Base-by-base conservation (phyloP, 345 rosid genomes). In the Odontarrhena argentea region DNA sequence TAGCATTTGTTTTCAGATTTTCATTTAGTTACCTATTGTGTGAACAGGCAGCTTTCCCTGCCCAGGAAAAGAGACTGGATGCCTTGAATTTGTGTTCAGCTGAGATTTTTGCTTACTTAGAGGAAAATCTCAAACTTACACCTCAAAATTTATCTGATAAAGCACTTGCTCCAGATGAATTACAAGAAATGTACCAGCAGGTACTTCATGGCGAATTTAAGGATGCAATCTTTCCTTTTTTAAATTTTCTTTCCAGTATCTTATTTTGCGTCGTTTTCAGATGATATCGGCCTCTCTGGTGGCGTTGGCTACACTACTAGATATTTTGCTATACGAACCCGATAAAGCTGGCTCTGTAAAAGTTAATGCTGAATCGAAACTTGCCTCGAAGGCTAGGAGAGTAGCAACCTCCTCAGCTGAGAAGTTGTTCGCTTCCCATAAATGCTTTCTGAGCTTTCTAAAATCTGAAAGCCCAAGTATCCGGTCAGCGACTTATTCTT, bases 181-280 rank as follows among this genome's bases (percentile, higher is more conserved):
- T 86, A 73, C 84, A 87, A 78, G 95, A 94, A 81, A 91, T 91
- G 95, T 84, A 88, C 72, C 95, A 81, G 76, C 97, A 94, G 97
- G 97, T 94, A 77, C 67, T 56, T 58, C 50, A 63, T 63, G 38
- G 18, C 47, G 54, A 35, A 63, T 55, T 28, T 42, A 55, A 32
- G 24, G 40, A 55, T 4, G 54, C 40, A 61, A n/a, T 8, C 11
- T 74, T 45, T 45, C 50, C 28, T 67, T 69, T 40, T 65, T 74
- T 60, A 12, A n/a, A 5, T 52, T 65, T 38, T 55, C 32, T 43
- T 73, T 53, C 34, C 71, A 30, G 7, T 71, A 22, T 55, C 13
- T 60, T 59, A 34, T 9, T 69, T 68, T 79, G 46, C 55, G 45
- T 74, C 60, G 56, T 53, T 75, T 78, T 69, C 82, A 91, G 99